Evolutionary conservation across 1,284 basidiomycete species (phyloP).

Genomic region (Boletellus sp.): DNA sequence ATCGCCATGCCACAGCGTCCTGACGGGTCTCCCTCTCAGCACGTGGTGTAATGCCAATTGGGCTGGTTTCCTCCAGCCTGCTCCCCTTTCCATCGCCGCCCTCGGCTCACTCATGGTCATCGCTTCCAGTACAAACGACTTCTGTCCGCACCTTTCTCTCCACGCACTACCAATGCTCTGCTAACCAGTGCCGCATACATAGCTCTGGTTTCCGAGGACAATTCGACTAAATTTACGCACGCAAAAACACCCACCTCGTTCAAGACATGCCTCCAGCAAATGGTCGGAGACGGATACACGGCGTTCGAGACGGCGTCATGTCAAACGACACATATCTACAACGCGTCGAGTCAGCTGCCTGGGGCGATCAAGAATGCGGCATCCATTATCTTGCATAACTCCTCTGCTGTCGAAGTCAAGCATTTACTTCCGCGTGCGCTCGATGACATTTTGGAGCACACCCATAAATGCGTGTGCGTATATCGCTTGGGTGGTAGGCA

Average conservation of each 20-base stretch:
- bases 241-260: conserved; percentile 20
- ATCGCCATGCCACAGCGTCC: background rate
- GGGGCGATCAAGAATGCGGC: conserved; percentile 17
- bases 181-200: background rate
- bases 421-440: conserved; percentile 15
- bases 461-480: conserved; percentile 15
- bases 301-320: conserved; percentile 21
- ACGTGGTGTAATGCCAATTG: conserved; percentile 25
- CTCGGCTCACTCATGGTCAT: conserved; percentile 24
- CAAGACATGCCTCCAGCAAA: conserved; percentile 23
- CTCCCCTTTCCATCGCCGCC: conserved; percentile 21
- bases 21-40: background rate
- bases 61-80: conserved; percentile 20
- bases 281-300: conserved; percentile 19
- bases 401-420: conserved; percentile 9
- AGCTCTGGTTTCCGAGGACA: conserved; percentile 14
- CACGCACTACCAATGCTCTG: no score
- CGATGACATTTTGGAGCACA: conserved; percentile 17
- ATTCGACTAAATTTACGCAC: conserved; percentile 2
- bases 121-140: conserved; percentile 19
- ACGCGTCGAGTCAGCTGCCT: conserved; percentile 17
- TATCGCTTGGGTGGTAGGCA: background rate
- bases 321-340: conserved; percentile 20
- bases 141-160: conserved; percentile 10
- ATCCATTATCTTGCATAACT: conserved; percentile 11